Evolutionary conservation across 2,329 filamentous ascomycete genomes (phyloP).

Genomic region (Epichloe elymi): DNA sequence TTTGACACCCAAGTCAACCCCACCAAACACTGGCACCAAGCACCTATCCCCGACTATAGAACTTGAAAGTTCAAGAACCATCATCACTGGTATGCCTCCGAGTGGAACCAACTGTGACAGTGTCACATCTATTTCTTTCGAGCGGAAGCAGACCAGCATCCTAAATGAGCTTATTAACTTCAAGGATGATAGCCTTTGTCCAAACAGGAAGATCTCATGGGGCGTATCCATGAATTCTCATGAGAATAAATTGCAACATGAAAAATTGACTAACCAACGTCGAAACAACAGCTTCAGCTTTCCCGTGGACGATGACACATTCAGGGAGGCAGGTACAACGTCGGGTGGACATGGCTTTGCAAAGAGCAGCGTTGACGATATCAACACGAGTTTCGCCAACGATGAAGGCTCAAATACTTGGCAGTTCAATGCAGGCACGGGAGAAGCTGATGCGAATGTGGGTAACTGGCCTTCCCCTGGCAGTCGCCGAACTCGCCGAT

Average conservation of each 20-base stretch:
- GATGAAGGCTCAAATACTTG: slow-evolving; percentile 31
- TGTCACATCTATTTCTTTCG: slow-evolving; percentile 22
- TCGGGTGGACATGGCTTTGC: slow-evolving; percentile 24
- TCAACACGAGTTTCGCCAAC: slow-evolving; percentile 47
- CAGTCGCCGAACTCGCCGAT: slow-evolving; percentile 26
- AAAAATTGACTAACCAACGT: slow-evolving; percentile 20
- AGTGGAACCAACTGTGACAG: slow-evolving; percentile 18
- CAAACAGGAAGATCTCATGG: neutral
- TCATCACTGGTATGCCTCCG: slow-evolving; percentile 10
- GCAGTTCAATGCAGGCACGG: slow-evolving; percentile 39
- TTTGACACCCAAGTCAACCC: slow-evolving; percentile 7
- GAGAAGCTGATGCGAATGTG: slow-evolving; percentile 15
- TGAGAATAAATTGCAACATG: neutral
- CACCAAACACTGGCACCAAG: slow-evolving; percentile 4
- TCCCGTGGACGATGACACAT: slow-evolving; percentile 28
- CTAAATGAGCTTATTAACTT: slow-evolving; percentile 25
- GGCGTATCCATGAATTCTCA: neutral
- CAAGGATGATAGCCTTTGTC: slow-evolving; percentile 7
- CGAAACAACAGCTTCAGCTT: slow-evolving; percentile 37
- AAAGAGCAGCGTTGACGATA: slow-evolving; percentile 43
- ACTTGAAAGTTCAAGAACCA: slow-evolving; percentile 7
- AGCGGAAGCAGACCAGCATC: slow-evolving; percentile 25
- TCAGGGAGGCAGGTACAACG: slow-evolving; percentile 14
- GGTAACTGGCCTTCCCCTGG: slow-evolving; percentile 25
- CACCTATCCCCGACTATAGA: neutral